Conservation (phyloP, 306 rosid genomes). For the Castanopsis chinensis region DNA sequence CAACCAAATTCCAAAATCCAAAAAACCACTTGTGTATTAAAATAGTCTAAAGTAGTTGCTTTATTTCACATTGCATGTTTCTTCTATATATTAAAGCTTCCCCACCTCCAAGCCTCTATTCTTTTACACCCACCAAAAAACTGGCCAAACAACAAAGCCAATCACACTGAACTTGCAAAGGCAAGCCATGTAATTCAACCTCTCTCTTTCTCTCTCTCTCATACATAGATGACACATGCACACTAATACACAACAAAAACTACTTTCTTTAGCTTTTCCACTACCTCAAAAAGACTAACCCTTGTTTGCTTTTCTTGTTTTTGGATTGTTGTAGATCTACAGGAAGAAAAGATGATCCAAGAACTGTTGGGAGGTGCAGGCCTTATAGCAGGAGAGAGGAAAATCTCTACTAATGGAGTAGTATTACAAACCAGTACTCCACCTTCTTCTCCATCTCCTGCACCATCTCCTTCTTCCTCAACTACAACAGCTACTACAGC, state of each 20-base stretch:
- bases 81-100: slow-evolving; percentile 29
- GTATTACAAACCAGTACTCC: slow-evolving; percentile 31
- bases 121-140: slow-evolving; percentile 36
- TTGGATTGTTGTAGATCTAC: slow-evolving; percentile 81
- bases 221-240: slow-evolving; percentile 16
- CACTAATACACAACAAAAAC: slow-evolving; percentile 37
- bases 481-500: slow-evolving; percentile 17
- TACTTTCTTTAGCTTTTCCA: slow-evolving; percentile 69
- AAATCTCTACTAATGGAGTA: slow-evolving; percentile 52
- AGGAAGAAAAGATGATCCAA: slow-evolving; percentile 76
- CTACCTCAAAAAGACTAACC: slow-evolving; percentile 64
- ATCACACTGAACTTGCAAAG: slow-evolving; percentile 42
- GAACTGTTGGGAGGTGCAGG: slow-evolving; percentile 76
- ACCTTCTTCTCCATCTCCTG: slow-evolving; percentile 38
- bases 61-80: slow-evolving; percentile 17
- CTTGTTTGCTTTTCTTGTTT: slow-evolving; percentile 55
- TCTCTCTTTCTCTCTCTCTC: slow-evolving; percentile 21
- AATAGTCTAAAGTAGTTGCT: slow-evolving; percentile 11
- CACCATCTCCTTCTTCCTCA: slow-evolving; percentile 29
- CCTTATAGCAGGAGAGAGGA: slow-evolving; percentile 50
- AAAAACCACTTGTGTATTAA: slow-evolving; percentile 12
- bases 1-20: slow-evolving; percentile 23
- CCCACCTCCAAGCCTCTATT: slow-evolving; percentile 32
- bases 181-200: slow-evolving; percentile 35
- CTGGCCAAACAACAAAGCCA: slow-evolving; percentile 40